These are phyloP conservation scores for Blastobotrys indianensis DNA, from an alignment of 1,139 yeast species.

Conservation along the genomic window DNA sequence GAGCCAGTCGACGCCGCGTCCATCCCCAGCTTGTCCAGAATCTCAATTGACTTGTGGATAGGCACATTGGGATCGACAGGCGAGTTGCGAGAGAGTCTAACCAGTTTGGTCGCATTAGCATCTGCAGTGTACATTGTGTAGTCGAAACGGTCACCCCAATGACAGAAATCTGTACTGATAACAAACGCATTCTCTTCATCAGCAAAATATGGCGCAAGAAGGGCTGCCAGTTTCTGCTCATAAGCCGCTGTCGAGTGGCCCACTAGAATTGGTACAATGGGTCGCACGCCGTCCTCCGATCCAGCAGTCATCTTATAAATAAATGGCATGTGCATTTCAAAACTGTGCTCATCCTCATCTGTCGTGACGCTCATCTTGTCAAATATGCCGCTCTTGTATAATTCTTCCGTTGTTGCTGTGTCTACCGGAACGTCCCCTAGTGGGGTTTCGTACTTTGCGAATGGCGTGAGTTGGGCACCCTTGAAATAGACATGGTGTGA, in stretches of 20 bases:
- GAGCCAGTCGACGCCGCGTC: constrained; percentile 50
- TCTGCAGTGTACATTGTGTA: constrained; percentile 53
- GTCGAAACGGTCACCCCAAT: constrained; percentile 84
- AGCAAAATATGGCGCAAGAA: constrained; percentile 49
- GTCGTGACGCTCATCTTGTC: constrained; percentile 50
- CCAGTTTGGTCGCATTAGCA: constrained; percentile 15
- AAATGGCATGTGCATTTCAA: constrained; percentile 92
- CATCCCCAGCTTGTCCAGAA: constrained; percentile 68
- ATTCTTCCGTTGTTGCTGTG: constrained; percentile 31
- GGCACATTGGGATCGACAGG: constrained; percentile 33
- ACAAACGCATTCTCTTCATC: constrained; percentile 63
- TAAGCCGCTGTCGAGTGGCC: constrained; percentile 51
- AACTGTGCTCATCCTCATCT: constrained; percentile 86
- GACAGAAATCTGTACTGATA: constrained; percentile 89
- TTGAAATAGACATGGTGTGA: constrained; percentile 85
- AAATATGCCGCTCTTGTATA: constrained; percentile 41
- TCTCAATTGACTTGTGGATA: constrained; percentile 67
- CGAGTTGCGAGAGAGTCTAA: constrained; percentile 14
- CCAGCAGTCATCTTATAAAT: constrained; percentile 43
- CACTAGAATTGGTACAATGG: constrained; percentile 74
- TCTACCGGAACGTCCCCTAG: constrained; percentile 72
- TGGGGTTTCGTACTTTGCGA: constrained; percentile 66
- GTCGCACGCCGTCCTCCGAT: constrained; percentile 31
- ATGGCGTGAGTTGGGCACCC: constrained; percentile 52
- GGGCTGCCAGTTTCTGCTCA: constrained; percentile 43